These are phyloP conservation scores for Cucurbitaria berberidis DNA, from an alignment of 2,329 filamentous ascomycete genomes.

Conservation along the genomic window DNA sequence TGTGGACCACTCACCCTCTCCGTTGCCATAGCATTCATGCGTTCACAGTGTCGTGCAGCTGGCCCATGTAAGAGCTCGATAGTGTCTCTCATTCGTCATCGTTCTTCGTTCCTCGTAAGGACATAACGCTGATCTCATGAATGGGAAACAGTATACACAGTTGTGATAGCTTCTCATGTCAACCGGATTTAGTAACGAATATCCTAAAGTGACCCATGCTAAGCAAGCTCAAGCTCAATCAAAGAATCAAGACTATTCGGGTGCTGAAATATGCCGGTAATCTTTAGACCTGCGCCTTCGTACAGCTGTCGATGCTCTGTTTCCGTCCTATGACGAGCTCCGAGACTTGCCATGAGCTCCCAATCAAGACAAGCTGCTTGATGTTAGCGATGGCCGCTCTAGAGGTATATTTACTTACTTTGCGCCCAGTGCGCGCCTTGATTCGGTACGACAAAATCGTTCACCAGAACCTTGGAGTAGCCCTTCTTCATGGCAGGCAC, in stretches of 20 bases:
- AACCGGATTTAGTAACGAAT: background rate
- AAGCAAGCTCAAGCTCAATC: slow-evolving; percentile 31
- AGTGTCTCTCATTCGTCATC: no score
- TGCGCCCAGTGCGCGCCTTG: slow-evolving; percentile 32
- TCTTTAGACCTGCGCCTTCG: slow-evolving; percentile 22
- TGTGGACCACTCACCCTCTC: no score
- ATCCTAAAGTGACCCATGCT: background rate
- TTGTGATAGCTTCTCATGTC: background rate
- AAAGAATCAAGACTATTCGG: slow-evolving; percentile 27
- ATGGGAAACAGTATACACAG: no score
- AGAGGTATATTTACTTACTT: slow-evolving; percentile 11
- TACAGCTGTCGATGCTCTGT: slow-evolving; percentile 29
- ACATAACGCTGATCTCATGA: no score
- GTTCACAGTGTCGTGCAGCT: no score
- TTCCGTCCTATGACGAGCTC: slow-evolving; percentile 31
- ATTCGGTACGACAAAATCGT: slow-evolving; percentile 36
- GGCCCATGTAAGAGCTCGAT: no score
- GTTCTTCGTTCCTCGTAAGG: no score
- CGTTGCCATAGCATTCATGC: no score
- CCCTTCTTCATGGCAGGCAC: slow-evolving; percentile 36
- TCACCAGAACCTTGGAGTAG: slow-evolving; percentile 36
- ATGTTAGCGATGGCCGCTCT: background rate
- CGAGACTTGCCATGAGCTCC: slow-evolving; percentile 32
- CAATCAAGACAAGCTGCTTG: slow-evolving; percentile 27
- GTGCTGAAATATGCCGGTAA: slow-evolving; percentile 28